Percentiles rank a stretch among this genome's conserved stretches.
Evolutionary conservation across 805 yeast species (phyloP).

Genomic region (Metschnikowia orientalis): DNA sequence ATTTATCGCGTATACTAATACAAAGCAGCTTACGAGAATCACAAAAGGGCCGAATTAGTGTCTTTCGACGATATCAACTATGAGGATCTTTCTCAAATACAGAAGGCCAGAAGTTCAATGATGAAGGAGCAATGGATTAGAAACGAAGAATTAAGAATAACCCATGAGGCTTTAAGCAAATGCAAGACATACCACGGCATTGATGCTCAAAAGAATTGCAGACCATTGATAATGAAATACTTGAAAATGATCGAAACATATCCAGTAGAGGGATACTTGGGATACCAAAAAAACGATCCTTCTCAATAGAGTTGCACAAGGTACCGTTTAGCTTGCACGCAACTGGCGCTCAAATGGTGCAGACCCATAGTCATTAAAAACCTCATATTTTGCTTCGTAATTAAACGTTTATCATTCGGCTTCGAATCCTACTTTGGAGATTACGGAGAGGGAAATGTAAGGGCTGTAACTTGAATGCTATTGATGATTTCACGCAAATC

Average conservation of each 20-base stretch:
- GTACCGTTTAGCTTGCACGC: conserved; percentile 6
- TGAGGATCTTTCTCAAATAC: conserved; percentile 56
- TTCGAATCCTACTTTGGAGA: too few species aligned
- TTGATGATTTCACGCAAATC: too few species aligned
- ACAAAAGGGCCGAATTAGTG: conserved; percentile 61
- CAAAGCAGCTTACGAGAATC: conserved; percentile 33
- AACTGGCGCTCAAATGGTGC: too few species aligned
- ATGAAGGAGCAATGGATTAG: conserved; percentile 78
- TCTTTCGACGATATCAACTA: conserved; percentile 83
- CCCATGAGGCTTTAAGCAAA: conserved; percentile 70
- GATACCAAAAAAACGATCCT: conserved; percentile 88
- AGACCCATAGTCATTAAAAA: too few species aligned
- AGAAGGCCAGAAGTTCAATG: conserved; percentile 72
- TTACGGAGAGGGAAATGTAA: too few species aligned
- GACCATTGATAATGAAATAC: conserved; percentile 71
- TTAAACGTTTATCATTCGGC: too few species aligned
- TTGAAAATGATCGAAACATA: conserved; percentile 70
- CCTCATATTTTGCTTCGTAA: too few species aligned
- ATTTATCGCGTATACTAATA: conserved; percentile 12
- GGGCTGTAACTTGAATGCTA: too few species aligned
- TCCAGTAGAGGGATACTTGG: conserved; percentile 67
- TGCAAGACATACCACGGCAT: conserved; percentile 60
- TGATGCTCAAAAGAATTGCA: conserved; percentile 65
- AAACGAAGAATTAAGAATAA: conserved; percentile 58
- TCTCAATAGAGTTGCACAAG: conserved; percentile 44